Base-by-base conservation (phyloP, 495 filamentous ascomycete species). In the Penicilliopsis zonata region DNA sequence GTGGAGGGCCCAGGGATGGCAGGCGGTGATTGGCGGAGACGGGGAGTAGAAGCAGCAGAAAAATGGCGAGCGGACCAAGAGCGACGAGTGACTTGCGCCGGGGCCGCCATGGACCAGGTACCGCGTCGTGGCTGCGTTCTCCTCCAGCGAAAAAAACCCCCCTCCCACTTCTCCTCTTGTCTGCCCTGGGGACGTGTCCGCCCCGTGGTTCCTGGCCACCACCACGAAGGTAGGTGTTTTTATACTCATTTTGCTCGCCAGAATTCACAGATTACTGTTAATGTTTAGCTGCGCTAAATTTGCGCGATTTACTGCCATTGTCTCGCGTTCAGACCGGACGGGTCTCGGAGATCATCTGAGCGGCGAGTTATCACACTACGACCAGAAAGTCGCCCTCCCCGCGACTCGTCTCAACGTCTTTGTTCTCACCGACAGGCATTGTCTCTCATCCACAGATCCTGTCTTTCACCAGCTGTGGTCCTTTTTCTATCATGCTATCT, bases 161-260 rank as follows among this genome's bases (percentile, higher is more conserved):
- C 30, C 14, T 41, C 36, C 32, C 35, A 31, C 41, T 43, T 38
- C 36, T 27, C 43, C 40, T 30, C 29, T 33, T 17, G 30, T 28
- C 36, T 31, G 23, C 23, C 42, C 33, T 19, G 23, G 13, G 28
- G 14, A 25, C 39, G 30, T 40, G 28, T 34, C 36, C n/a, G n/a
- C 33, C n/a, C 34, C 36, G 35, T n/a, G 28, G 43, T 39, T 31
- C 34, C 24, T 32, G 42, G 28, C 39, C 43, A 5, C 26, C 25
- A 44, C 28, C 4, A 30, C 24, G 12, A 20, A 10, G 5, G 41
- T 64, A 38, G 25, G 14, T 13, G 25, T 27, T 5, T 59, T 61
- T 63, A 42, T 48, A 50, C 60, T 63, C 50, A 28, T 70, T 69
- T 42, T 42, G 54, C 36, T 67, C 65, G 49, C 45, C 40, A 25